A percentile compares a stretch with the other conserved stretches of the same genome.
These are phyloP conservation scores for Calonectria honghensis DNA, from an alignment of 2,329 filamentous ascomycete genomes.

Conservation along the genomic window DNA sequence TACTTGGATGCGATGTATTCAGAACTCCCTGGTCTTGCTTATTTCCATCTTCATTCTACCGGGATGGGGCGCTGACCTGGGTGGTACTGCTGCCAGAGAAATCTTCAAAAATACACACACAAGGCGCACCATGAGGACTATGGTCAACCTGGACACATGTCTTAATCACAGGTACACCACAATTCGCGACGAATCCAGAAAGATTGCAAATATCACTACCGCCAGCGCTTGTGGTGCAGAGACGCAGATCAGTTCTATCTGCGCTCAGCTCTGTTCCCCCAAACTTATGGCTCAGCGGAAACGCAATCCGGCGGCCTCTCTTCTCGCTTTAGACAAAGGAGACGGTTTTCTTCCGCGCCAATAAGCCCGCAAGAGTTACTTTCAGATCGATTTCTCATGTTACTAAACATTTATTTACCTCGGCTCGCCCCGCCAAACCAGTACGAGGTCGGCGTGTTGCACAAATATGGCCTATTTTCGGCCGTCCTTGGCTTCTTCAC, in stretches of 20 bases:
- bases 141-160: too few relatives aligned
- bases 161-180: background rate
- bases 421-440: background rate
- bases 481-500: too few relatives aligned
- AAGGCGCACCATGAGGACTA: too few relatives aligned
- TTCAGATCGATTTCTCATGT: background rate
- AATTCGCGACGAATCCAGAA: background rate
- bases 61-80: too few relatives aligned
- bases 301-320: background rate
- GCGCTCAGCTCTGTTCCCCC: background rate
- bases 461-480: background rate
- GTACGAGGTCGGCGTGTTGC: too few relatives aligned
- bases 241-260: constrained; percentile 2
- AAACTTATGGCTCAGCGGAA: background rate
- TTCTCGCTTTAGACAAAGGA: background rate
- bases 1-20: too few relatives aligned
- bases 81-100: too few relatives aligned
- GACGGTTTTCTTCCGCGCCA: background rate
- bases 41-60: too few relatives aligned
- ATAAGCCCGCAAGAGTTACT: background rate
- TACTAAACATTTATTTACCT: background rate
- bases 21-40: too few relatives aligned
- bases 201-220: background rate
- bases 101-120: too few relatives aligned
- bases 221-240: background rate